A percentile compares a stretch with the other conserved stretches of the same genome.
Evolutionary conservation across 306 rosid species (phyloP).

Genomic region (Medicago ruthenica): DNA sequence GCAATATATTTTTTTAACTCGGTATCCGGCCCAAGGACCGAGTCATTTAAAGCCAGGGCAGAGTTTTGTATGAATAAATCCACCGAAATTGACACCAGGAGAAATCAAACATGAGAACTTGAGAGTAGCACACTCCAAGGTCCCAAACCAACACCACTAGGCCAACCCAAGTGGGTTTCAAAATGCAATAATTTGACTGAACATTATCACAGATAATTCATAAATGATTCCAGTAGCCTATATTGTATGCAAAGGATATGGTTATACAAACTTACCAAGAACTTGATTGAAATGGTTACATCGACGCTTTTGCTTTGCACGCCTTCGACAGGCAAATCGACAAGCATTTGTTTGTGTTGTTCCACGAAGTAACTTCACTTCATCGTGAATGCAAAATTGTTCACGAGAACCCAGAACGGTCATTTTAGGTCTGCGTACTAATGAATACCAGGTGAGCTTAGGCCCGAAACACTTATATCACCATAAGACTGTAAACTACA

Average conservation of each 20-base stretch:
- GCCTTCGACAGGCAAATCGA: constrained; percentile 62
- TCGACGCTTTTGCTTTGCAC: constrained; percentile 42
- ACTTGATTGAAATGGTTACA: constrained; percentile 61
- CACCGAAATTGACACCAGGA: too few relatives aligned
- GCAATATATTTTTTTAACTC: background rate
- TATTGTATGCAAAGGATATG: constrained; percentile 6
- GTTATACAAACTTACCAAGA: constrained; percentile 54
- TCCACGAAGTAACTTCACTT: constrained; percentile 79
- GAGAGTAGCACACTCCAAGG: too few relatives aligned
- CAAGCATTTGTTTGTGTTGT: constrained; percentile 84
- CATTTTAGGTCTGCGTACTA: constrained; percentile 85
- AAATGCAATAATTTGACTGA: constrained; percentile 34
- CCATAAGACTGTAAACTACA: constrained; percentile 8
- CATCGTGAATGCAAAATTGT: constrained; percentile 89
- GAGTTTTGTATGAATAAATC: too few relatives aligned
- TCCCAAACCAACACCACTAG: too few relatives aligned
- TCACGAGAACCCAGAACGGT: constrained; percentile 91
- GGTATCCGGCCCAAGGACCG: too few relatives aligned
- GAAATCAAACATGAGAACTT: too few relatives aligned
- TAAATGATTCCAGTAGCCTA: constrained; percentile 21
- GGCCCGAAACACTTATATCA: constrained; percentile 31
- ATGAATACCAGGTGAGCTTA: constrained; percentile 34
- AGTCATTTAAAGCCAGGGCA: too few relatives aligned
- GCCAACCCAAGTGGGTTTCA: background rate
- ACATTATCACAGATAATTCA: constrained; percentile 31